Conservation (phyloP, 2,329 filamentous ascomycete species). For the Venturia carpophila region DNA sequence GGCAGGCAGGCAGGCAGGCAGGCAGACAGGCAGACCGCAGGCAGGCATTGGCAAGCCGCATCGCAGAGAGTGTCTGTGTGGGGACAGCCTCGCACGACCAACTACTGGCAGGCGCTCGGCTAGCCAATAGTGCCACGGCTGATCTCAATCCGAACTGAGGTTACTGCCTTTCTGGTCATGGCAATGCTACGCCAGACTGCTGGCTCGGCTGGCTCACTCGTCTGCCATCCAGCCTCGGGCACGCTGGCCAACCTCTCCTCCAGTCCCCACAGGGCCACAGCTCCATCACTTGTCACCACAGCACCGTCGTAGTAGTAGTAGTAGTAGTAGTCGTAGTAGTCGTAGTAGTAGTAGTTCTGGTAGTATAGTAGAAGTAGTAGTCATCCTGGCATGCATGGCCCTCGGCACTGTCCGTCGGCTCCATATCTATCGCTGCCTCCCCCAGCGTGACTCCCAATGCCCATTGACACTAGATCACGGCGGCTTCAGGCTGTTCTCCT, state of each 20-base stretch:
- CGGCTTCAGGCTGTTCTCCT: not conserved
- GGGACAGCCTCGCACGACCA: not conserved
- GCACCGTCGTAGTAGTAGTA: not conserved
- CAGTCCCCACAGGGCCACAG: not conserved
- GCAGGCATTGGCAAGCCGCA: not conserved
- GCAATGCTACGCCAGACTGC: not conserved
- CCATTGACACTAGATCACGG: too few relatives aligned
- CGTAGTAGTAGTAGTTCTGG: too few relatives aligned
- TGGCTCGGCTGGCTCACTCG: too few relatives aligned
- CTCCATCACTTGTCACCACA: not conserved
- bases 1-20: too few relatives aligned
- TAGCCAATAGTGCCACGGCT: not conserved
- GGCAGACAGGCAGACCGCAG: not conserved
- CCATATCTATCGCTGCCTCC: not conserved
- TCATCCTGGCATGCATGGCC: not conserved
- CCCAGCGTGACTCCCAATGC: not conserved
- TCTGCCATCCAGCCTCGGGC: not conserved
- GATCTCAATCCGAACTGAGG: constrained; percentile 6
- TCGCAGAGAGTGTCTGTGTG: not conserved
- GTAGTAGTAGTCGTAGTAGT: too few relatives aligned
- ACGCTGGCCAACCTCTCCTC: not conserved
- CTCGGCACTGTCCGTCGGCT: not conserved
- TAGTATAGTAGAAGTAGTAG: too few relatives aligned
- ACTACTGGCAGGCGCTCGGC: not conserved
- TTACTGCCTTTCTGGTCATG: not conserved